phyloP scores from a whole-genome alignment of 805 yeast genomes.

The Candida maris region DNA sequence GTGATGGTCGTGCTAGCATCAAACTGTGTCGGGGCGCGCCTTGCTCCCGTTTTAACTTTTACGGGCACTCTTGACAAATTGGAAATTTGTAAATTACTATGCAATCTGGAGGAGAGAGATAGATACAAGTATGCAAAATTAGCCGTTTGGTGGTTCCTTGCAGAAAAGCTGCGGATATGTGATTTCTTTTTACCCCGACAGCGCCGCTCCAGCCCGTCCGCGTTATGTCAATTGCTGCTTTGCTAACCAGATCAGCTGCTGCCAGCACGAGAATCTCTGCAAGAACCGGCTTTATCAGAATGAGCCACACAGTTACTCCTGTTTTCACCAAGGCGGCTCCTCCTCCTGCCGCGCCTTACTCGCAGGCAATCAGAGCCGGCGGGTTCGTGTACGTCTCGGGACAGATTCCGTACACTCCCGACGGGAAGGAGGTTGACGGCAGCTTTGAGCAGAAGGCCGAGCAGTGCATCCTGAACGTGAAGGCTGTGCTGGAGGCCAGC shows the following conservation, averaged over 20 bases:
- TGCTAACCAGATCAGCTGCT: slow-evolving; percentile 6
- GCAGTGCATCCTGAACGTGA: slow-evolving; percentile 64
- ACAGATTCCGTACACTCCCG: slow-evolving; percentile 87
- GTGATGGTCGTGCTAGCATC: too few relatives aligned
- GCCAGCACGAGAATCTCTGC: neutral
- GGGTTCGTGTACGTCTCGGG: slow-evolving; percentile 91
- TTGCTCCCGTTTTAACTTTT: too few relatives aligned
- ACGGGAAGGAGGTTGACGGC: slow-evolving; percentile 75
- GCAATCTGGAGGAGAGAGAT: too few relatives aligned
- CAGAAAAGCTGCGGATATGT: too few relatives aligned
- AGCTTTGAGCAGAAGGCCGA: slow-evolving; percentile 74
- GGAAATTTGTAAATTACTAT: too few relatives aligned
- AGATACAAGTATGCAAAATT: too few relatives aligned
- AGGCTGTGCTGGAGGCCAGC: slow-evolving; percentile 75
- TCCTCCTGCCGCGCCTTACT: slow-evolving; percentile 94
- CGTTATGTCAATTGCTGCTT: neutral
- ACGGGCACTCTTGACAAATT: too few relatives aligned
- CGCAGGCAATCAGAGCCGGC: slow-evolving; percentile 92
- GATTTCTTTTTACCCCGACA: too few relatives aligned
- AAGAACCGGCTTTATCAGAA: slow-evolving; percentile 23
- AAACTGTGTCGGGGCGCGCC: too few relatives aligned
- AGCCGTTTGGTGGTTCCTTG: too few relatives aligned
- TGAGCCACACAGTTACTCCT: slow-evolving; percentile 37
- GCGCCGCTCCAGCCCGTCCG: neutral
- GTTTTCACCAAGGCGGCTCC: slow-evolving; percentile 78